These are phyloP conservation scores for Tillandsia leiboldiana DNA, from an alignment of 176 grass and related monocot species.

Conservation along the genomic window DNA sequence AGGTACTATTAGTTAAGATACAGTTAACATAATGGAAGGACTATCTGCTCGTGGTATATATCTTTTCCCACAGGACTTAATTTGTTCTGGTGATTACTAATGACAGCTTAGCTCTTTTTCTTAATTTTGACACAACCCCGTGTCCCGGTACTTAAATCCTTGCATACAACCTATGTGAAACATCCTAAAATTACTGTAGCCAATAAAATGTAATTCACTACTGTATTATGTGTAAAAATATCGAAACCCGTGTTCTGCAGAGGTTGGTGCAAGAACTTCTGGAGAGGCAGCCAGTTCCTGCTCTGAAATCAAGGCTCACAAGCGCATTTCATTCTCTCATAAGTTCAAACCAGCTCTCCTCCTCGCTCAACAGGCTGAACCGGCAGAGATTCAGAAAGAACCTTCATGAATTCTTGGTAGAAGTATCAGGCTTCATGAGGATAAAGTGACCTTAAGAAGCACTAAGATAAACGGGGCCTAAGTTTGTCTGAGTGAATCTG, in stretches of 20 bases:
- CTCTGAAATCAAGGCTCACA: constrained; percentile 62
- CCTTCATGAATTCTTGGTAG: constrained; percentile 59
- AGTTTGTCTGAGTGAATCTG: constrained; percentile 24
- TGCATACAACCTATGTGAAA: no score
- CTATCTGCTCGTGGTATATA: no score
- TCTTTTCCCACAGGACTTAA: no score
- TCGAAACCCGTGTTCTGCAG: constrained; percentile 23
- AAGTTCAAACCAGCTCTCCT: constrained; percentile 62
- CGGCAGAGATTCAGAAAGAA: constrained; percentile 90
- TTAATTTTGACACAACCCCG: no score
- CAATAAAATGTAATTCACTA: no score
- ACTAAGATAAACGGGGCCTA: not conserved
- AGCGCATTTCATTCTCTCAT: constrained; percentile 73
- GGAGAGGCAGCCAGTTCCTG: constrained; percentile 57
- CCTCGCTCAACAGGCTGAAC: constrained; percentile 59
- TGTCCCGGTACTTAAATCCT: no score
- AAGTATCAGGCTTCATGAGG: constrained; percentile 68
- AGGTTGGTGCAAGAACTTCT: constrained; percentile 70
- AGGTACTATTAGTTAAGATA: no score
- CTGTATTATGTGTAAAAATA: no score
- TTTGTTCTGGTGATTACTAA: no score
- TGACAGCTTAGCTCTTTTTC: no score
- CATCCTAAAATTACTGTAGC: no score
- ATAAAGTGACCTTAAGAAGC: constrained; percentile 28
- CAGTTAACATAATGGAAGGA: no score